These are phyloP conservation scores for Bipolaris victoriae DNA, from an alignment of 2,329 filamentous ascomycete species.

Conservation along the genomic window DNA sequence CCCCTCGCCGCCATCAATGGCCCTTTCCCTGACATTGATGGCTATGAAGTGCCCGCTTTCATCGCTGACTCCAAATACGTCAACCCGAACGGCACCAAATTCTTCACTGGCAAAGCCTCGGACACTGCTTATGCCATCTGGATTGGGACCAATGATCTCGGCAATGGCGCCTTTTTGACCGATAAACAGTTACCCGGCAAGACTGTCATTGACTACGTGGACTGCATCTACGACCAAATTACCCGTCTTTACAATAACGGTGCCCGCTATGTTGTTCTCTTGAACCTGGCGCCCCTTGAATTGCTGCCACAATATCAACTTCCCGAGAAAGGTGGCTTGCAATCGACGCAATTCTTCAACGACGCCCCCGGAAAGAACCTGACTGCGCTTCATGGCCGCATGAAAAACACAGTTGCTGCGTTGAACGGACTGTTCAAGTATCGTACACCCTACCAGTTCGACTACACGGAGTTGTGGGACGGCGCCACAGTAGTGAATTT, in stretches of 20 bases:
- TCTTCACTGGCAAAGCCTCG: conserved; percentile 56
- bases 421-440: conserved; percentile 61
- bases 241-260: conserved; percentile 69
- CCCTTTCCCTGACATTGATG: conserved; percentile 63
- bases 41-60: conserved; percentile 57
- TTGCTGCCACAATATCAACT: conserved; percentile 70
- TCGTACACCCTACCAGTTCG: conserved; percentile 56
- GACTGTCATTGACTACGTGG: conserved; percentile 68
- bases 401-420: conserved; percentile 58
- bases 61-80: conserved; percentile 50
- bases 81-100: conserved; percentile 46
- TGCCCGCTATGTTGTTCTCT: conserved; percentile 72
- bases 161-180: conserved; percentile 67
- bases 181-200: conserved; percentile 66
- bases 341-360: conserved; percentile 55
- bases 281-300: conserved; percentile 72
- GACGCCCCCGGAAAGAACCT: conserved; percentile 55
- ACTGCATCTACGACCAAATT: conserved; percentile 70
- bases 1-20: conserved; percentile 58
- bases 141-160: conserved; percentile 84
- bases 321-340: conserved; percentile 53
- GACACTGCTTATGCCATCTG: conserved; percentile 77
- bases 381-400: conserved; percentile 58
- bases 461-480: conserved; percentile 53
- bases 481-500: conserved; percentile 69